Evolutionary conservation across 495 filamentous ascomycete species (phyloP).

Genomic region (Lasiosphaeriaceae sp.): DNA sequence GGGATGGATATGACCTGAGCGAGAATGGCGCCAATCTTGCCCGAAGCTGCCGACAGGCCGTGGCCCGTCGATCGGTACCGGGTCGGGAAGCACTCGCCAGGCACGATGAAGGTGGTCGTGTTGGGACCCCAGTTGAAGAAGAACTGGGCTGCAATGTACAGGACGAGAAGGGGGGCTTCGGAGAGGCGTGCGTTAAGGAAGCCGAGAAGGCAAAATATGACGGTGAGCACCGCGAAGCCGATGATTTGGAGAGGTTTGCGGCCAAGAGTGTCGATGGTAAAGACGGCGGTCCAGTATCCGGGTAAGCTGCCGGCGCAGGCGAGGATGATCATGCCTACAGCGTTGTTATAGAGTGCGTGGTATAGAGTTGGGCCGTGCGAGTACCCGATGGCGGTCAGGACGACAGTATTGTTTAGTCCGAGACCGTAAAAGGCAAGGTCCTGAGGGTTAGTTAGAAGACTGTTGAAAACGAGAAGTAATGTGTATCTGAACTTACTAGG

Average conservation of each 20-base stretch:
- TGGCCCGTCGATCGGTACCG: conserved; percentile 72
- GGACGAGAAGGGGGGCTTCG: conserved; percentile 46
- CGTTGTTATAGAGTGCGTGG: conserved; percentile 61
- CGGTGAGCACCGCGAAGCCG: conserved; percentile 62
- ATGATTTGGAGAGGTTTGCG: conserved; percentile 67
- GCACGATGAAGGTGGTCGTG: conserved; percentile 76
- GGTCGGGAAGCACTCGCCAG: conserved; percentile 77
- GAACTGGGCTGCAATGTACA: conserved; percentile 70
- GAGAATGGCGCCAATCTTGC: conserved; percentile 77
- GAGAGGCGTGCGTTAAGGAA: conserved; percentile 51
- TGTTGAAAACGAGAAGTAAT: not conserved
- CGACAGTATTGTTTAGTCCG: conserved; percentile 68
- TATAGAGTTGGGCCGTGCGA: conserved; percentile 61
- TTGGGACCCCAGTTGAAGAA: conserved; percentile 56
- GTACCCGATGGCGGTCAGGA: conserved; percentile 63
- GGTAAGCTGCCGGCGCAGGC: conserved; percentile 73
- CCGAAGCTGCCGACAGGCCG: conserved; percentile 69
- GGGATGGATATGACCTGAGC: conserved; percentile 52
- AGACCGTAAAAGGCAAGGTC: conserved; percentile 74
- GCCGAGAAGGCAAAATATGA: conserved; percentile 62
- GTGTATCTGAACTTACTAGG: conserved; percentile 44
- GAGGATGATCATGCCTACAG: conserved; percentile 72
- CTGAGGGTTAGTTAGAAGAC: conserved; percentile 6
- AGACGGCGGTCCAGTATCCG: conserved; percentile 74
- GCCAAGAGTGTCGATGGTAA: conserved; percentile 65